A percentile compares a stretch with the other conserved stretches of the same genome.
Conservation (phyloP, 2,329 filamentous ascomycete genomes). For the Cordyceps farinosa region DNA sequence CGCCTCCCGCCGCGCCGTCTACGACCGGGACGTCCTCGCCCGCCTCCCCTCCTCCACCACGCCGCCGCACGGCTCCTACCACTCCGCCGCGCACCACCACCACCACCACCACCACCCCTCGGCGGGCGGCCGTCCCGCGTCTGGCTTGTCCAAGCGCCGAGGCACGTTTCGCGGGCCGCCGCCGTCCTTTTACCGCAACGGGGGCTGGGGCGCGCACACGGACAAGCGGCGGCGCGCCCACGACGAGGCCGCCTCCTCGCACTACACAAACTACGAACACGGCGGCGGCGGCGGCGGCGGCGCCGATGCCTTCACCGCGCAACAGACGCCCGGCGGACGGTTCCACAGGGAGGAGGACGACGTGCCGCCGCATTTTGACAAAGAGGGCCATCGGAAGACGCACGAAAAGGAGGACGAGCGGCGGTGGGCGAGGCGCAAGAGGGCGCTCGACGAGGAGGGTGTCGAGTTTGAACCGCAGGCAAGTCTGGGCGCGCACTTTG, state of each 20-base stretch:
- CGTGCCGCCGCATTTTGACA: constrained; percentile 78
- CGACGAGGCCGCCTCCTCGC: constrained; percentile 30
- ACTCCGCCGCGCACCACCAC: constrained; percentile 48
- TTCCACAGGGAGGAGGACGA: constrained; percentile 47
- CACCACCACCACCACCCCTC: constrained; percentile 52
- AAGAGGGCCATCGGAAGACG: constrained; percentile 66
- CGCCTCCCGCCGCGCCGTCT: constrained; percentile 68
- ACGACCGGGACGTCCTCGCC: constrained; percentile 70
- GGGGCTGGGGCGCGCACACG: constrained; percentile 68
- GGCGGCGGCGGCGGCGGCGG: constrained; percentile 22
- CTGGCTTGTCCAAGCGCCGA: constrained; percentile 73
- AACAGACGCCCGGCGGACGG: constrained; percentile 50
- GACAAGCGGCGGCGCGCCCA: constrained; percentile 57
- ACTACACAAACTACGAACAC: constrained; percentile 20
- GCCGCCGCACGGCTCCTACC: constrained; percentile 44
- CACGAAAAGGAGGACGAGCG: constrained; percentile 61
- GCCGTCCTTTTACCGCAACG: constrained; percentile 80
- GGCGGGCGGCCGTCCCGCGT: constrained; percentile 72
- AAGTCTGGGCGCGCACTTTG: constrained; percentile 43
- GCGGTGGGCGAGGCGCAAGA: constrained; percentile 31
- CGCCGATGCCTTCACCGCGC: constrained; percentile 25
- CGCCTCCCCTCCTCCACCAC: constrained; percentile 32
- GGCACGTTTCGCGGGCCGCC: constrained; percentile 80
- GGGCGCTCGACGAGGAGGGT: constrained; percentile 37
- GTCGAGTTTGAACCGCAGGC: constrained; percentile 41